Evolutionary conservation across 2,329 filamentous ascomycete species (phyloP).

Genomic region (Emmonsiellopsis sp.): DNA sequence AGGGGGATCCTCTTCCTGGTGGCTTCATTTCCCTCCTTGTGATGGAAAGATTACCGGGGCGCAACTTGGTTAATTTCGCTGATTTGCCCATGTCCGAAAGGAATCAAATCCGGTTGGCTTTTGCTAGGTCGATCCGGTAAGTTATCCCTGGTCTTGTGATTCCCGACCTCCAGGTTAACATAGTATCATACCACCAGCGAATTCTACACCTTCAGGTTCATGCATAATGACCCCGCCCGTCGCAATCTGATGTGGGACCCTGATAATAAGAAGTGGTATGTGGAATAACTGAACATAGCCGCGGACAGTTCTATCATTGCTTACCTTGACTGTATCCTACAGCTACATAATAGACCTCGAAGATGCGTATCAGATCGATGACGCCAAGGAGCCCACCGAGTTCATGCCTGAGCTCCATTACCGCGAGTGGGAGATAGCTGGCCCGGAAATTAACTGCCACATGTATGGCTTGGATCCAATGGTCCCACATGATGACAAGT

Average conservation of each 20-base stretch:
- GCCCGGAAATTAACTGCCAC: constrained; percentile 4
- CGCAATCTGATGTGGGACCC: constrained; percentile 12
- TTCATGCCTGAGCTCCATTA: constrained; percentile 7
- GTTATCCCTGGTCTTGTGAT: not conserved
- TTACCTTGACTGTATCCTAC: not conserved
- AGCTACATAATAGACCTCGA: constrained; percentile 13
- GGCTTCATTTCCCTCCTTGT: constrained; percentile 6
- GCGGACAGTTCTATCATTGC: not conserved
- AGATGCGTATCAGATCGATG: constrained; percentile 6
- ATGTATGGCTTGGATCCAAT: constrained; percentile 10
- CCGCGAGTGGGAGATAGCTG: constrained; percentile 6
- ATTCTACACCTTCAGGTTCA: constrained; percentile 8
- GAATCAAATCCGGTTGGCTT: constrained; percentile 10
- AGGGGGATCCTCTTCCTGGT: constrained; percentile 5
- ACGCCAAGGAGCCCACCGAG: not conserved
- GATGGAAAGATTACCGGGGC: constrained; percentile 11
- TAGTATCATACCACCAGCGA: constrained; percentile 5
- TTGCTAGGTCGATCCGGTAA: constrained; percentile 11
- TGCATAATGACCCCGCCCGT: constrained; percentile 19
- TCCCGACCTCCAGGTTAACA: not conserved
- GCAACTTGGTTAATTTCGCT: constrained; percentile 8
- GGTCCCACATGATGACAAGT: constrained; percentile 8
- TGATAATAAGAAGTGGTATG: constrained; percentile 12
- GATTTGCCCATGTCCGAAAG: constrained; percentile 10
- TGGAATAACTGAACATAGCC: not conserved